These are phyloP conservation scores for Oxytropis ochrocephala DNA, from an alignment of 306 rosid species.

Conservation along the genomic window DNA sequence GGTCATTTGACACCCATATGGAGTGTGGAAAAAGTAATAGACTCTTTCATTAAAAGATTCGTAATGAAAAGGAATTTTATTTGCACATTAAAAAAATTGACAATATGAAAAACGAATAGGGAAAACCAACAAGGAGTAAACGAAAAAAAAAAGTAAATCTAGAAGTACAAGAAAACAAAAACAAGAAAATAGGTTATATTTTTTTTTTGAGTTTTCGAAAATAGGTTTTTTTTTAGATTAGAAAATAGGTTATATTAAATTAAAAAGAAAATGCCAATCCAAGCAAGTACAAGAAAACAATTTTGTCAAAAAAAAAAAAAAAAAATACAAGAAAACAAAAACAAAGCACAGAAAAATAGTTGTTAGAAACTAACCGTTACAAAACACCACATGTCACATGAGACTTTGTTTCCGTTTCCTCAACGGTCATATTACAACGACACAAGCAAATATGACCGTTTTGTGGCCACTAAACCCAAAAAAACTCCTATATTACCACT, in stretches of 20 bases:
- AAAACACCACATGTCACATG: background rate
- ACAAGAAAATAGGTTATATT: too few species aligned
- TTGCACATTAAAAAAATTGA: background rate
- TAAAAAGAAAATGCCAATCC: background rate
- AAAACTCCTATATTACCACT: background rate
- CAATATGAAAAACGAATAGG: background rate
- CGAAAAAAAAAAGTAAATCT: too few species aligned
- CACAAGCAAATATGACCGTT: conserved; percentile 25
- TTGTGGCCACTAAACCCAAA: background rate
- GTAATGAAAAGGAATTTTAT: background rate
- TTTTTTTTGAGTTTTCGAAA: too few species aligned
- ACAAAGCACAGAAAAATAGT: background rate
- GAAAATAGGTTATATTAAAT: too few species aligned
- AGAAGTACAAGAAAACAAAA: background rate
- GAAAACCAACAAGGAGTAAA: background rate
- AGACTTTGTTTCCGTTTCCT: background rate
- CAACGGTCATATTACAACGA: conserved; percentile 22
- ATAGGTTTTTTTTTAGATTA: too few species aligned
- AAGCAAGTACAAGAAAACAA: background rate
- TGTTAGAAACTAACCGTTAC: conserved; percentile 18
- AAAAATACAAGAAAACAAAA: background rate
- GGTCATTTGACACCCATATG: too few species aligned
- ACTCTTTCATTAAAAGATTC: too few species aligned
- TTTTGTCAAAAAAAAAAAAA: background rate
- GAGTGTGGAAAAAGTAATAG: too few species aligned